Evolutionary conservation across 495 filamentous ascomycete species (phyloP), one percentile per base, ranked within the genome.

Genomic region (Sporormia fimetaria): DNA sequence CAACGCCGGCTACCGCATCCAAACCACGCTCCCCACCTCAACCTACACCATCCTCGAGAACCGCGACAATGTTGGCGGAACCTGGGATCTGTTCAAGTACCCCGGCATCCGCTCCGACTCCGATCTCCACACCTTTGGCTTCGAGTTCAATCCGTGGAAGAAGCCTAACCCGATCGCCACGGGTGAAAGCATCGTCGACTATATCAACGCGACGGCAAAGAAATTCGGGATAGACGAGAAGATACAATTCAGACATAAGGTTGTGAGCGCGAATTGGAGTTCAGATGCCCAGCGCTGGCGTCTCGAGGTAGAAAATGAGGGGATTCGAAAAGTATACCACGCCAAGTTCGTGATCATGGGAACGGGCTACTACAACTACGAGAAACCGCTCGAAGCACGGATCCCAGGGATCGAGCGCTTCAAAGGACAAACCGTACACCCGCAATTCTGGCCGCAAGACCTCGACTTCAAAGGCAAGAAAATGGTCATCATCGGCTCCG

Each of bases 1-100:
- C 64, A 86, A 88, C 54, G 63, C 75, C 29, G 81, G 67, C 6
- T 84, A 86, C 48, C 71, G 76, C 6, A 49, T 88, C 0, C 78
- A 83, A 52, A 63, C 66, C 1, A 59, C 73, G 44, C 54, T 76
- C 4, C 77, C 81, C 0, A 49, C 66, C 29, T 59, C 63, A 36
- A 61, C 42, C 55, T 64, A 31, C 67, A 32, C 11, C 67, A 23
- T 21, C 62, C 61, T 57, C 40, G 54, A 57, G 36, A 29, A 22
- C 15, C 46, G 54, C 21, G 4, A 30, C 26, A 29, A 49, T 14
- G 24, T 48, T 1, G 54, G 54, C 10, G 54, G 54, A 6, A 57
- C 54, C 20, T 57, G 54, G 54, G 42, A 40, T 16, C 42, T 57
- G 2, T 57, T 52, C 44, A 47, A 51, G 30, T 57, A 55, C 40